Evolutionary conservation across 805 yeast genomes (phyloP).

Genomic region (Zygotorulaspora sp.): DNA sequence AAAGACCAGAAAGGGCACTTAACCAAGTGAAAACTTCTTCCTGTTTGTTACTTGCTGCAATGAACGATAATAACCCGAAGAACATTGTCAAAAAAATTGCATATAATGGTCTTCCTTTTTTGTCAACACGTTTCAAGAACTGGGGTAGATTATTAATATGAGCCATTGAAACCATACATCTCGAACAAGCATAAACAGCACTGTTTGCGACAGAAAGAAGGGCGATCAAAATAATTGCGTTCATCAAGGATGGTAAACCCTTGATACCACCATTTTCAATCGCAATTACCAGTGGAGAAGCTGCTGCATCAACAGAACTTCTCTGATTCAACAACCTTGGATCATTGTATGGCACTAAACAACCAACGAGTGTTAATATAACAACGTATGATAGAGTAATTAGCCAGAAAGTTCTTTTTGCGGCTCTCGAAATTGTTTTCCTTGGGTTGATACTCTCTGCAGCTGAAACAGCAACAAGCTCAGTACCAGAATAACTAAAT

Average conservation of each 20-base stretch:
- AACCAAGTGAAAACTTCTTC: conserved; percentile 53
- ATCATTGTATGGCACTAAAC: conserved; percentile 61
- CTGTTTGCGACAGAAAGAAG: conserved; percentile 72
- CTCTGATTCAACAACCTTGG: conserved; percentile 44
- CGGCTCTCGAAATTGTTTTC: conserved; percentile 62
- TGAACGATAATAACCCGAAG: conserved; percentile 55
- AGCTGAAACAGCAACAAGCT: conserved; percentile 68
- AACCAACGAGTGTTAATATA: conserved; percentile 53
- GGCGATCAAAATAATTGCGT: conserved; percentile 64
- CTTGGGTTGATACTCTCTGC: conserved; percentile 73
- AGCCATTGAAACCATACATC: conserved; percentile 64
- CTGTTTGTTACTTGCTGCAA: conserved; percentile 46
- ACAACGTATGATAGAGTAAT: conserved; percentile 65
- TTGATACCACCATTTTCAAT: conserved; percentile 60
- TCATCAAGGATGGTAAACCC: conserved; percentile 66
- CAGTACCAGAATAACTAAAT: conserved; percentile 72
- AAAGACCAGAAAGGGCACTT: conserved; percentile 48
- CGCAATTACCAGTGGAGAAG: conserved; percentile 74
- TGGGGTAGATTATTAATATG: conserved; percentile 61
- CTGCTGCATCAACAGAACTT: conserved; percentile 52
- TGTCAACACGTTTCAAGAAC: conserved; percentile 63
- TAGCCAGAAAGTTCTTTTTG: conserved; percentile 82
- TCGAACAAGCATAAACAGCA: conserved; percentile 63
- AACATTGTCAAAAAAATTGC: conserved; percentile 58
- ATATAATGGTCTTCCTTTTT: conserved; percentile 71